phyloP scores from a whole-genome alignment of 2,329 filamentous ascomycete species.

The Aphanocladium album region DNA sequence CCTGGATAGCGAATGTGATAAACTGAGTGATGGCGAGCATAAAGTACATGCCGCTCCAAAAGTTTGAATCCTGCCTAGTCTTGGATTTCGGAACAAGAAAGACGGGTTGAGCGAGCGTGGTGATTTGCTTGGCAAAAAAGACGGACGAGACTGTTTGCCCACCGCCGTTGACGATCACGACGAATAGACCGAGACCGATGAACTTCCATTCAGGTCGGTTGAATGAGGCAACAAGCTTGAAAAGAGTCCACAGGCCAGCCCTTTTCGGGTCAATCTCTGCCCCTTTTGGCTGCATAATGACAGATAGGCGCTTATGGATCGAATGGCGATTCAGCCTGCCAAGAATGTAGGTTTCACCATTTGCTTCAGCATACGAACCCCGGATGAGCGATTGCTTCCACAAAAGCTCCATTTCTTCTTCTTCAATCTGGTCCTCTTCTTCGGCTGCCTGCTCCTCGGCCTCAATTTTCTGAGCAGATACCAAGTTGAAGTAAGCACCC shows the following conservation, averaged over 20 bases:
- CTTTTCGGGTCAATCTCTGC: conserved; percentile 42
- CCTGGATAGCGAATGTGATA: conserved; percentile 62
- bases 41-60: conserved; percentile 85
- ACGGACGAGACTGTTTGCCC: conserved; percentile 69
- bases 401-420: conserved; percentile 46
- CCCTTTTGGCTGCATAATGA: conserved; percentile 56
- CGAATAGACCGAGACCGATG: conserved; percentile 70
- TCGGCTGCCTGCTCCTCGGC: conserved; percentile 49
- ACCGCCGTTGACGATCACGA: conserved; percentile 71
- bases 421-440: conserved; percentile 46
- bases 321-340: conserved; percentile 51
- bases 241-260: conserved; percentile 69
- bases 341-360: conserved; percentile 61
- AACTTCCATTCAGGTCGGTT: conserved; percentile 66
- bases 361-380: conserved; percentile 47
- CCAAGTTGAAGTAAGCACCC: conserved; percentile 76
- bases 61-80: conserved; percentile 67
- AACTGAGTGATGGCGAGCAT: conserved; percentile 75
- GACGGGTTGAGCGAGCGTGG: conserved; percentile 54
- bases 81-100: conserved; percentile 43
- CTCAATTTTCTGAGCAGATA: conserved; percentile 81
- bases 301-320: conserved; percentile 57
- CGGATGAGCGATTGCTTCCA: conserved; percentile 40
- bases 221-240: conserved; percentile 75
- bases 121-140: conserved; percentile 86